Evolutionary conservation across 345 rosid species (phyloP), one percentile per base, ranked within the genome.

Genomic region (Conringia planisiliqua): DNA sequence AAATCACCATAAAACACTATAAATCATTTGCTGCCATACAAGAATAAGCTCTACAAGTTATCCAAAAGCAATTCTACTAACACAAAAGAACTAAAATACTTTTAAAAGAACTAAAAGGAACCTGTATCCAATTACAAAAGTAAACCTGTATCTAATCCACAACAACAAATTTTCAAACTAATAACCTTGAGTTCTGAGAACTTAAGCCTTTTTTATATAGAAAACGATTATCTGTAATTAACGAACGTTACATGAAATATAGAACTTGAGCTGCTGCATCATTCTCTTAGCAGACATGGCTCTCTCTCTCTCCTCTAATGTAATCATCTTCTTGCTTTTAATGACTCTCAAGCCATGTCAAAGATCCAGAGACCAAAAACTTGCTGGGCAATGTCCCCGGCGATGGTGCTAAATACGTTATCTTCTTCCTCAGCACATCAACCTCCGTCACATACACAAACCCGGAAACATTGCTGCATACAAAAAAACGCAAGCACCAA

Each of bases 271-370:
- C 42, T 35, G 57, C 14, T 33, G 55, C 43, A 44, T 54, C 44
- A 39, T 12, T 48, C 50, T 52, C 50, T 30, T 36, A 35, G 10
- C 66, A 66, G 8, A 66, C 43, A 36, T 67, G 67, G 24, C 20
- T 60, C 43, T 59, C 38, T 62, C 42, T 62, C 55, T 63, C 43
- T 62, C 47, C 33, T 62, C 33, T 68, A 39, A n/a, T 7, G 24
- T 7, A 39, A 62, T 70, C 60, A 70, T 58, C 71, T 82, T 72
- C 66, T 58, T 59, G 66, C 58, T 70, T 70, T 66, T 30, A 44
- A 84, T 20, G 91, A 85, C 78, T 93, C 76, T 93, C 96, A 13
- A 85, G 87, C 96, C 96, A 92, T 12, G 89, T 78, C 81, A 92
- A 77, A 40, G 93, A 85, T 67, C 97, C 98, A 84, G 84, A 74